Percentiles rank a stretch among this genome's conserved stretches.
Evolutionary conservation across 2,329 filamentous ascomycete genomes (phyloP).

Genomic region (Fusarium albosuccineum): DNA sequence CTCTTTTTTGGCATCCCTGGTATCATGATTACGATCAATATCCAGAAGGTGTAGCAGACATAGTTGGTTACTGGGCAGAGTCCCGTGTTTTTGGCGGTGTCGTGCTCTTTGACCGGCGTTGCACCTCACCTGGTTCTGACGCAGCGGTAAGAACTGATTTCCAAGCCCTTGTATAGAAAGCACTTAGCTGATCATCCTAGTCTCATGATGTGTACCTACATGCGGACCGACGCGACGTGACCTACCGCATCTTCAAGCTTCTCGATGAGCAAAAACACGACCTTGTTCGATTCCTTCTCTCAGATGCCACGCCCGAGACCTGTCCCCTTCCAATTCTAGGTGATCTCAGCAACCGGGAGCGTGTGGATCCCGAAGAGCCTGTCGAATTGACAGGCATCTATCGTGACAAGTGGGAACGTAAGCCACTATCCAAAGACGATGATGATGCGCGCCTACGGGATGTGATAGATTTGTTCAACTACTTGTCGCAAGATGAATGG

Average conservation of each 20-base stretch:
- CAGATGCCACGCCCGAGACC: not conserved
- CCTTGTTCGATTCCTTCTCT: conserved; percentile 39
- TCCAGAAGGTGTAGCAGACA: conserved; percentile 25
- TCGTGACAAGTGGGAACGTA: conserved; percentile 31
- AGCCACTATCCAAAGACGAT: not conserved
- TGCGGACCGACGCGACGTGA: conserved; percentile 24
- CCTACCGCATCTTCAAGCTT: conserved; percentile 44
- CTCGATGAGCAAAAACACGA: conserved; percentile 38
- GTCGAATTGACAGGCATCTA: conserved; percentile 26
- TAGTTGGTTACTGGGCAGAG: conserved; percentile 48
- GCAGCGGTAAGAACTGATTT: not conserved
- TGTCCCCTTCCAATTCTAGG: conserved; percentile 15
- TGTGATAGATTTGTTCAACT: conserved; percentile 1
- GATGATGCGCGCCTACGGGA: not conserved
- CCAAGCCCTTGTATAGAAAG: not conserved
- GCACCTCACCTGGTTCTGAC: not conserved
- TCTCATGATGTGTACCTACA: conserved; percentile 41
- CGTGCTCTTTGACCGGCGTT: conserved; percentile 43
- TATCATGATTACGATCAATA: conserved; percentile 43
- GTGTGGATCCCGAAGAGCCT: conserved; percentile 30
- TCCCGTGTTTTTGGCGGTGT: conserved; percentile 48
- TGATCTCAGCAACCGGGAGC: not conserved
- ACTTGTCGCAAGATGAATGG: not conserved
- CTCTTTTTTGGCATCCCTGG: conserved; percentile 44
- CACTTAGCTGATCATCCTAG: conserved; percentile 4